Evolutionary conservation across 257 asterid genomes (phyloP), one percentile per base, ranked within the genome.

Genomic region (Nicotiana sylvestris): DNA sequence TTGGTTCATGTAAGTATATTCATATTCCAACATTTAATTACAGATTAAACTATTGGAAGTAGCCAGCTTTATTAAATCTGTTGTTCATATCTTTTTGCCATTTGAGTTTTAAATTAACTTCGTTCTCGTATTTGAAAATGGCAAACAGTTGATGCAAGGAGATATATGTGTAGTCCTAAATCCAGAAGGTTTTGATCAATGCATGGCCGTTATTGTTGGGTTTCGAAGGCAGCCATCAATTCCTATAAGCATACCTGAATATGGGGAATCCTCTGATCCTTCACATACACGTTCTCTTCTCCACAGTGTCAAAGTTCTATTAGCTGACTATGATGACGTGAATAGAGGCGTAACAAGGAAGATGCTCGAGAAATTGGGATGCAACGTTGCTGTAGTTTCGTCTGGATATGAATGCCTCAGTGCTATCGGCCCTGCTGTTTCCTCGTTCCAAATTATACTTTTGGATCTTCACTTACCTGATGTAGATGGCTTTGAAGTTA

Each of bases 111-210:
- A 72, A 46, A 17, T 17, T 15, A 46, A 72, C 39, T 32, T 81
- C 53, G 10, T 58, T 35, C 30, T 17, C 25, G 6, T 15, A 76
- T 80, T 76, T 15, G 65, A 49, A 51, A 51, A 76, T 29, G 64
- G 8, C 16, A 7, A 74, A 83, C 98, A 96, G 99, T 84, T 94
- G 82, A 96, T 96, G 99, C 98, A 94, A 90, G 99, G 99, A 68
- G 98, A 96, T 81, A 90, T 96, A 9, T 91, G 97, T 94, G 90
- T 87, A 77, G 82, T 84, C 57, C 84, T 95, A 1, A 90, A 90
- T 86, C 90, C 93, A 0, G 95, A 89, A 49, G 97, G 91, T 80
- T 93, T 87, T 33, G 93, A 91, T 83, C 93, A 90, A 86, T 87
- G 96, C 92, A 93, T 94, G 97, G 93, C 93, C 25, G 93, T 96